These are phyloP conservation scores for Candida ortonii DNA, from an alignment of 805 yeast genomes.

Conservation along the genomic window DNA sequence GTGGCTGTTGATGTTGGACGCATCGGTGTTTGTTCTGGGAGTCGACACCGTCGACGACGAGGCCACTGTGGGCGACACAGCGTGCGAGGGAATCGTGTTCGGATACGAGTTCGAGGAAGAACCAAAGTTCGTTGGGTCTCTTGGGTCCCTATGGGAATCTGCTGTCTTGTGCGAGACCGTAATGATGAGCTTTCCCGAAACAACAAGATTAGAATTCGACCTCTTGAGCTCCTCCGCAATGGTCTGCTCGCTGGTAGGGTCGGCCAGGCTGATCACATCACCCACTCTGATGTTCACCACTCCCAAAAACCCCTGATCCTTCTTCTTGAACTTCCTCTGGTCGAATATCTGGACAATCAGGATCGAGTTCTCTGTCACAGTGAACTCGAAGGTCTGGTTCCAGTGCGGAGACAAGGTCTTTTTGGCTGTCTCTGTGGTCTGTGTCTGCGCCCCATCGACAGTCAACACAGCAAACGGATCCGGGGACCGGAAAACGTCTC, in stretches of 20 bases:
- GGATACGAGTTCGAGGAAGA: constrained; percentile 6
- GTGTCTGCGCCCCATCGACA: constrained; percentile 96
- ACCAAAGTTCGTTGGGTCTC: constrained; percentile 31
- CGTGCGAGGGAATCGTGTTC: constrained; percentile 8
- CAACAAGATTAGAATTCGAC: constrained; percentile 87
- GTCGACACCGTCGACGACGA: constrained; percentile 12
- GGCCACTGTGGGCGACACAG: constrained; percentile 7
- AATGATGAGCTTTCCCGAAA: constrained; percentile 87
- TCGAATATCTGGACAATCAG: constrained; percentile 93
- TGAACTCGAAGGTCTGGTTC: constrained; percentile 88
- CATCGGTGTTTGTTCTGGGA: constrained; percentile 11
- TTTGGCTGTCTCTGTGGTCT: constrained; percentile 89
- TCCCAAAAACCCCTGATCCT: constrained; percentile 97
- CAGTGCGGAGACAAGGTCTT: constrained; percentile 96
- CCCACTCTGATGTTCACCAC: constrained; percentile 89
- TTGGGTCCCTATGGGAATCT: constrained; percentile 21
- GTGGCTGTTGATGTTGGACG: constrained; percentile 17
- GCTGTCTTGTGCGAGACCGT: constrained; percentile 53
- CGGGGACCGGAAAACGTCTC: constrained; percentile 94
- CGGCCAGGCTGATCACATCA: constrained; percentile 73
- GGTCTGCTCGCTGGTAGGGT: constrained; percentile 64
- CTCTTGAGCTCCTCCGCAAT: constrained; percentile 88
- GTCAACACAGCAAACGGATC: constrained; percentile 98
- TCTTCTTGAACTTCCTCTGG: constrained; percentile 94
- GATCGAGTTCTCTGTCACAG: constrained; percentile 74